Base-by-base conservation (phyloP, 139 green algal species). In the Chlorella vulgaris region DNA sequence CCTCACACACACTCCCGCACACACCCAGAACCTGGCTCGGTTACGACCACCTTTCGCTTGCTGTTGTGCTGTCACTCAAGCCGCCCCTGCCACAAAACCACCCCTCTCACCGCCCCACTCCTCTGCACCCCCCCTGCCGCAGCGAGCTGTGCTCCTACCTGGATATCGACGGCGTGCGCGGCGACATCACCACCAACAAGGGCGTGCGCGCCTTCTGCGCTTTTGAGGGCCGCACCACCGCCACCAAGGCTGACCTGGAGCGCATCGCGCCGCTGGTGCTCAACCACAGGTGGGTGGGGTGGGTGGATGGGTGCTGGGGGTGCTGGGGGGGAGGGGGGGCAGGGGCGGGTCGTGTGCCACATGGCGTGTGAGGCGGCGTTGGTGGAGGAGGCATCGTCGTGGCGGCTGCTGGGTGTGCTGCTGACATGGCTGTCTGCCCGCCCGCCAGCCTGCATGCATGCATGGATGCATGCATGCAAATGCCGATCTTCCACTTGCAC, bases 101-200 rank as follows among this genome's bases (percentile, higher is more conserved):
- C 69, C 36, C 7, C 65, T 15, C 29, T 39, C 65, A 68, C 13
- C 60, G n/a, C 24, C 65, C 65, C 65, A 28, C 26, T 47, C 7
- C 18, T 26, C 15, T 10, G 10, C 24, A 58, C 69, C 69, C 69
- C 10, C 69, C 43, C 28, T 61, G 61, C 39, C 40, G 65, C 81
- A 76, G 85, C n/a, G 87, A 95, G 85, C 88, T 97, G 38, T 98
- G 95, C 92, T 94, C 91, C 58, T 82, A 90, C 53, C 86, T 98
- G 31, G 86, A 98, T 68, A 91, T 98, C 43, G 95, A 98, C 76
- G 95, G 95, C 50, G 91, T 98, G 50, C 94, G 95, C 35, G 95
- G 95, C 5, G 95, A 98, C 89, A 94, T 98, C 50, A 91, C 95
- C 10, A 87, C 87, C 65, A 98, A 97, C 88, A 85, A 93, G 31